A percentile compares a stretch with the other conserved stretches of the same genome.
Conservation (phyloP, 2,329 filamentous ascomycete species). For the Stagonosporopsis tanaceti region DNA sequence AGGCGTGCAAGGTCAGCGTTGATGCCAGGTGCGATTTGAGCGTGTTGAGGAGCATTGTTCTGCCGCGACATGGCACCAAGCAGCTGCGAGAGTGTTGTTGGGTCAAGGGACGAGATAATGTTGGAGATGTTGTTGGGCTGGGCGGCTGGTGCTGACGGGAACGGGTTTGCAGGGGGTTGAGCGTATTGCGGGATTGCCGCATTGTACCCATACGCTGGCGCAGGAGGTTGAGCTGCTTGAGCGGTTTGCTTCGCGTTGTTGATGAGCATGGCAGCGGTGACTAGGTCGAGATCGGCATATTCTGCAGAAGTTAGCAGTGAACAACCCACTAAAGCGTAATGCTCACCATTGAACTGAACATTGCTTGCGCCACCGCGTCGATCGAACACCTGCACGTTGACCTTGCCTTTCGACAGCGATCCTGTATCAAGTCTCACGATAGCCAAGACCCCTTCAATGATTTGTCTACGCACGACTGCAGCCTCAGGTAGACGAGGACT, state of each 20-base stretch:
- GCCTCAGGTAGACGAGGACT: constrained; percentile 78
- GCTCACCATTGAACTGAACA: constrained; percentile 75
- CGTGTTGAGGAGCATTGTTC: constrained; percentile 47
- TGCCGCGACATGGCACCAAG: constrained; percentile 64
- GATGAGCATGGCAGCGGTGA: constrained; percentile 81
- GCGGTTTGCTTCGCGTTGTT: constrained; percentile 69
- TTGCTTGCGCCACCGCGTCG: constrained; percentile 76
- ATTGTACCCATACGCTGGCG: constrained; percentile 38
- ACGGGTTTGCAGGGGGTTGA: constrained; percentile 48
- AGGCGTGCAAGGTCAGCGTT: constrained; percentile 51
- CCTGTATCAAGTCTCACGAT: constrained; percentile 78
- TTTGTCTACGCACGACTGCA: constrained; percentile 82
- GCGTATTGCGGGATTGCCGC: constrained; percentile 32
- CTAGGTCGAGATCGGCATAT: constrained; percentile 82
- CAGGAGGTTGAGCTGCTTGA: constrained; percentile 43
- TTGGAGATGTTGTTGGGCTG: constrained; percentile 66
- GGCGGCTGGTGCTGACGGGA: constrained; percentile 41
- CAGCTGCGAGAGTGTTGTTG: constrained; percentile 73
- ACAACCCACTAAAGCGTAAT: not conserved
- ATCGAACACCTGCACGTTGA: constrained; percentile 86
- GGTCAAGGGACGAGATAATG: constrained; percentile 73
- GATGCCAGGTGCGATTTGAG: constrained; percentile 48
- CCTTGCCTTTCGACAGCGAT: constrained; percentile 74
- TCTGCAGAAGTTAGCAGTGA: constrained; percentile 57
- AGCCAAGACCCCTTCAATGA: constrained; percentile 86